These are phyloP conservation scores for Cercospora sp. DNA, from an alignment of 2,329 filamentous ascomycete genomes.

Conservation along the genomic window DNA sequence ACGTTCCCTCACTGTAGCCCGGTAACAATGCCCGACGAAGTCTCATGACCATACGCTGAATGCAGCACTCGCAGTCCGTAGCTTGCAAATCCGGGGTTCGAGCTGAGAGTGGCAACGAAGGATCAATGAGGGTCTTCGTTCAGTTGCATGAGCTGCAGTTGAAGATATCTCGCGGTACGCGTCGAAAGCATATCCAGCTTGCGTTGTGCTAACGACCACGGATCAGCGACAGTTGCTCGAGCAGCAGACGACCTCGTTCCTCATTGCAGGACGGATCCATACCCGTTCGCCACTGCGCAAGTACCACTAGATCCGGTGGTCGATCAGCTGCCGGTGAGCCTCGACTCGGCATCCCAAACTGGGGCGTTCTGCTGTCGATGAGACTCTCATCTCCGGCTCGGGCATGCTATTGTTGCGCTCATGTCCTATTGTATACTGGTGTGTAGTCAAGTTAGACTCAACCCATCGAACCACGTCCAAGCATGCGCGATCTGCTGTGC, in stretches of 20 bases:
- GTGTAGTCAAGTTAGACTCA: not conserved
- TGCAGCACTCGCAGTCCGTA: not conserved
- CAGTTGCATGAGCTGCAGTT: not conserved
- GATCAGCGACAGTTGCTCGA: not conserved
- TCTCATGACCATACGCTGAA: not conserved
- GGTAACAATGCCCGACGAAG: not conserved
- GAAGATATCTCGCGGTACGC: not conserved
- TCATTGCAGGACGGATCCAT: not conserved
- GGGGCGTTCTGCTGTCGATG: not conserved
- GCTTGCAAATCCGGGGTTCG: not conserved
- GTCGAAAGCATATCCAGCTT: not conserved
- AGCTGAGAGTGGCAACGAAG: not conserved
- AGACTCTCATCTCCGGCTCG: conserved; percentile 1
- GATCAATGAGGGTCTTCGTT: not conserved
- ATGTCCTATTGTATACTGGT: not conserved
- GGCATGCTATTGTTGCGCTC: not conserved
- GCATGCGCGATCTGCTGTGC: conserved; percentile 5
- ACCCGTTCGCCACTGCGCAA: not conserved
- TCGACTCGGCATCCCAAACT: not conserved
- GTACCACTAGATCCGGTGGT: not conserved
- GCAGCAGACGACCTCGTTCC: not conserved
- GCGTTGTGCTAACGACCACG: not conserved
- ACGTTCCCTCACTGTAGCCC: not conserved
- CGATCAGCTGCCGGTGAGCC: not conserved
- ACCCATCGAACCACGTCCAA: not conserved